Percentiles rank a stretch among this genome's conserved stretches.
phyloP scores from a whole-genome alignment of 23 red algal genomes.

The Gracilaria domingensis region DNA sequence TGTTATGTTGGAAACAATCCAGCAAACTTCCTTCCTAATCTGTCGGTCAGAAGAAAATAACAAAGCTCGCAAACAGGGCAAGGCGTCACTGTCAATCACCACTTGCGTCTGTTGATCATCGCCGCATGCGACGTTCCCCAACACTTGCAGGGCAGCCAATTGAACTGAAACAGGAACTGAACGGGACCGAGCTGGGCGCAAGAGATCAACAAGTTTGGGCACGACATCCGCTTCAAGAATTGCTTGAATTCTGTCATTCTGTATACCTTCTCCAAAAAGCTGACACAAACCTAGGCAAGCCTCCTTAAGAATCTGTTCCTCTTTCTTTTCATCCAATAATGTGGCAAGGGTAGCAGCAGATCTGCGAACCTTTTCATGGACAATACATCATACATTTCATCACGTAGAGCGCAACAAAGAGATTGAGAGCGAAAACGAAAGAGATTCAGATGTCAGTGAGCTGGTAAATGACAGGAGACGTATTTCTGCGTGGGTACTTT shows the following conservation, averaged over 20 bases:
- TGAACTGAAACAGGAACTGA: conserved; percentile 86
- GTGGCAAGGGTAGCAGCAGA: conserved; percentile 71
- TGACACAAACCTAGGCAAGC: conserved; percentile 91
- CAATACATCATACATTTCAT: too few relatives aligned
- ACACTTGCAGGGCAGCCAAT: conserved; percentile 90
- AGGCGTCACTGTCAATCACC: conserved; percentile 96
- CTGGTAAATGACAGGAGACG: too few relatives aligned
- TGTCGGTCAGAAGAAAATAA: conserved; percentile 85
- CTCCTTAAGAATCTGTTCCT: conserved; percentile 88
- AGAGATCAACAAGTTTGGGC: conserved; percentile 77
- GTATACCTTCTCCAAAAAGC: conserved; percentile 98
- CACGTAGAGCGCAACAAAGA: neutral
- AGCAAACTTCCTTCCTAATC: conserved; percentile 98
- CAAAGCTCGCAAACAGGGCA: conserved; percentile 82
- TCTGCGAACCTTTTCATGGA: conserved; percentile 66
- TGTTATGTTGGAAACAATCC: conserved; percentile 99
- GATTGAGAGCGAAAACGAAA: too few relatives aligned
- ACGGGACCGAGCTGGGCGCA: conserved; percentile 65
- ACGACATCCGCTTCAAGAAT: conserved; percentile 96
- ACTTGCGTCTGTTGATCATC: conserved; percentile 99
- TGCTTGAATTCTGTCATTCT: conserved; percentile 97
- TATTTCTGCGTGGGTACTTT: too few relatives aligned
- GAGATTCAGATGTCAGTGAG: too few relatives aligned
- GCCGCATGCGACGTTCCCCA: conserved; percentile 97
- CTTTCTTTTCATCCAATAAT: conserved; percentile 75